A percentile compares a stretch with the other conserved stretches of the same genome.
Conservation (phyloP, 164 flowering plant genomes). For the Chloranthus sessilifolius region DNA sequence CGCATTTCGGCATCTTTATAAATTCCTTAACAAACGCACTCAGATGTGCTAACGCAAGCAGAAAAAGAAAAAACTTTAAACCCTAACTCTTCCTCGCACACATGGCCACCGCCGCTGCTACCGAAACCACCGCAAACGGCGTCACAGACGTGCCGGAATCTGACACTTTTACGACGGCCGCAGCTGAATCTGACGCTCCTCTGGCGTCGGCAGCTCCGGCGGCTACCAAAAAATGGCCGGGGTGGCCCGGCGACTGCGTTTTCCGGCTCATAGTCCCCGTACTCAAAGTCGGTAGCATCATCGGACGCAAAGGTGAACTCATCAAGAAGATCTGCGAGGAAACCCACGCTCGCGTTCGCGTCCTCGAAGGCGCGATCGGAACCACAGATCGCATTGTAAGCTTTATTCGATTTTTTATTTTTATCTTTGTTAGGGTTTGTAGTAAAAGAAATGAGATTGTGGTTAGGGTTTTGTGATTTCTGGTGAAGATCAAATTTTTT, state of each 20-base stretch:
- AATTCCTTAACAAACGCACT: too few relatives aligned
- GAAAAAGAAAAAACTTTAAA: too few relatives aligned
- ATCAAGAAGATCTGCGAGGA: constrained; percentile 92
- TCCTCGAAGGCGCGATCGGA: constrained; percentile 68
- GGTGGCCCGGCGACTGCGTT: constrained; percentile 90
- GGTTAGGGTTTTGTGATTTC: too few relatives aligned
- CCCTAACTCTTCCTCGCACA: background rate
- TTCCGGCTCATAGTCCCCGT: constrained; percentile 82
- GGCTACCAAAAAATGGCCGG: constrained; percentile 59
- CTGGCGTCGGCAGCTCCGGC: constrained; percentile 1
- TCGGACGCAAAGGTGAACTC: constrained; percentile 89
- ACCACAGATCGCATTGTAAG: constrained; percentile 79
- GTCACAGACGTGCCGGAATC: background rate
- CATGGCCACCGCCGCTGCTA: constrained; percentile 7
- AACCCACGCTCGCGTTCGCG: constrained; percentile 76
- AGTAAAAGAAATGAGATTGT: too few relatives aligned
- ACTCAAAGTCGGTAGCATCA: constrained; percentile 80
- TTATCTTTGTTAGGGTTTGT: background rate
- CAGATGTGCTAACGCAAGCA: too few relatives aligned
- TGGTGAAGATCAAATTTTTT: too few relatives aligned
- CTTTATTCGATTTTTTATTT: constrained; percentile 1
- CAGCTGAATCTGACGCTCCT: background rate
- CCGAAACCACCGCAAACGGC: constrained; percentile 10
- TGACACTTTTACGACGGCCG: background rate
- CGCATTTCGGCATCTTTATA: too few relatives aligned